Evolutionary conservation across 805 yeast species (phyloP), one percentile per base, ranked within the genome.

Genomic region (Pichia phayaonensis): DNA sequence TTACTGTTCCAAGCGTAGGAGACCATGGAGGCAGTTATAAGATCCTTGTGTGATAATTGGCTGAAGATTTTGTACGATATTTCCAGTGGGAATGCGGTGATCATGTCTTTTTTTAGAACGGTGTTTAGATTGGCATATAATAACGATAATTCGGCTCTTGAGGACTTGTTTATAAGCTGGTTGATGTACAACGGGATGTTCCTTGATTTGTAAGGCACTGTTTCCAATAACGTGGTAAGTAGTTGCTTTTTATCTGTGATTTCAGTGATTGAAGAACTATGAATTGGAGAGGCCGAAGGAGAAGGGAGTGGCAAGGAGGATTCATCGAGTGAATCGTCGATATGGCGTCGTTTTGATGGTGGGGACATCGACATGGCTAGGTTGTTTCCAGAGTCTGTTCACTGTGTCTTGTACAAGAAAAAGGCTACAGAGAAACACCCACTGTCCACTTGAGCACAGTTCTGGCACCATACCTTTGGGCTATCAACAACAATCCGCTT

Each of bases 71-170:
- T 76, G 56, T 78, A 71, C 2, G 87, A 68, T 12, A 94, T 72
- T 61, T 94, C 98, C 0, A 78, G 60, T 0, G 99, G 99, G 29
- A 94, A 68, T 44, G 76, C 68, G 13, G 80, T 62, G 11, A 92
- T 64, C 40, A 94, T 67, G 60, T 94, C 98, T 60, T 92, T 78
- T 56, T 80, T 78, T n/a, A 34, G 38, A 4, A n/a, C 3, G 3
- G 18, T 5, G 8, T 34, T 34, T 10, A 34, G n/a, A 34, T 18
- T 8, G 7, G 38, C 38, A n/a, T 34, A 34, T 16, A 34, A 6
- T 16, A 34, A 34, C 16, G 38, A 34, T 34, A 34, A n/a, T 16
- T 34, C 38, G 16, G 38, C 16, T 34, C n/a, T 34, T 8, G 38
- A 34, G n/a, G 38, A 16, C n/a, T 34, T 34, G n/a, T 11, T 34